Evolutionary conservation across 257 asterid genomes (phyloP), one percentile per base, ranked within the genome.

Genomic region (Solanum rostratum): DNA sequence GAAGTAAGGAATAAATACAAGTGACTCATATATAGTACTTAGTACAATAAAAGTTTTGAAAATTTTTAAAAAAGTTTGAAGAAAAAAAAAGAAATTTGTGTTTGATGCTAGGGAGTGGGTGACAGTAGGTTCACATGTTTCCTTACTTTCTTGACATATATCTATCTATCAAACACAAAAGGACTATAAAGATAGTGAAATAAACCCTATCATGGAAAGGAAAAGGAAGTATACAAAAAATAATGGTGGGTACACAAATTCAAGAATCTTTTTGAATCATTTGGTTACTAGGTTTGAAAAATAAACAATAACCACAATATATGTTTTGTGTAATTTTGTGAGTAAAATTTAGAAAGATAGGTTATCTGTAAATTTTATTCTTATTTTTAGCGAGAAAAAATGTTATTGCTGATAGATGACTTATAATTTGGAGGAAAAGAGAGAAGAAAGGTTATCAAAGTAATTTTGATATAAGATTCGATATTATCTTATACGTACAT

Each of bases 91-190:
- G 10, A 76, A 16, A n/a, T 18, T 52, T 68, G 27, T 66, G 50
- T 49, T 69, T 27, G 85, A 82, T 82, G 85, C 63, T 46, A 62
- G 62, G 80, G 79, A 49, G 63, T 69, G 82, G 85, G 81, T 70
- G 86, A 84, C 82, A 84, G 86, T 60, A 52, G 82, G 71, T 84
- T 84, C 82, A 83, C 85, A 54, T 71, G 86, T 53, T 52, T 37
- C 1, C 29, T 70, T 83, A 15, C 69, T 68, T 69, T 52, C 63
- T 78, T 78, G 46, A 78, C 46, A 15, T 16, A 0, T 78, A 78
- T 78, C 62, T 50, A 50, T 78, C 82, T 7, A 71, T 78, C 82
- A 50, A 78, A 29, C 62, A 10, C 57, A 76, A 73, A 49, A 76
- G 16, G 62, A 50, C 63, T 76, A 50, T 76, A 50, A 27, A 76